Evolutionary conservation across 805 yeast species (phyloP).

Genomic region (Zygotorulaspora florentina): DNA sequence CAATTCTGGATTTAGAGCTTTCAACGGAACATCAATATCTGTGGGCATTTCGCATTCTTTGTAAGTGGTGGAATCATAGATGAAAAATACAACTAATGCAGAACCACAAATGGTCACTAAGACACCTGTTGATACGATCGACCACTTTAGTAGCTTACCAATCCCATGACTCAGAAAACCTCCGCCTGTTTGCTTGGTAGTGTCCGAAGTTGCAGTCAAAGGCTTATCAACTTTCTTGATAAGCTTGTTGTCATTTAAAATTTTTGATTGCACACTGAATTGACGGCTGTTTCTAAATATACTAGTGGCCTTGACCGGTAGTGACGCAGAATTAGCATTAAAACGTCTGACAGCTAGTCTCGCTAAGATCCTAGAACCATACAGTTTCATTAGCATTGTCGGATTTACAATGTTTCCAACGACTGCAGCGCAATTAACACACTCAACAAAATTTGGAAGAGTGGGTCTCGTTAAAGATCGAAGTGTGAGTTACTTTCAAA

Average conservation of each 20-base stretch:
- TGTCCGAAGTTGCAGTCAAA: background rate
- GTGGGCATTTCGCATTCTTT: conserved; percentile 39
- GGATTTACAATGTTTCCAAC: background rate
- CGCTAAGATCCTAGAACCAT: conserved; percentile 1
- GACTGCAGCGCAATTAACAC: no score
- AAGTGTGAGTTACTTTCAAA: no score
- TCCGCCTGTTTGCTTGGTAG: background rate
- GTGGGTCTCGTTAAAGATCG: no score
- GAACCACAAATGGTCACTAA: conserved; percentile 41
- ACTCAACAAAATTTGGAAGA: no score
- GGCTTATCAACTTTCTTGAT: conserved; percentile 1
- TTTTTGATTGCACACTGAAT: conserved; percentile 2
- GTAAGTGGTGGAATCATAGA: conserved; percentile 68
- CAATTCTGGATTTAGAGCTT: conserved; percentile 49
- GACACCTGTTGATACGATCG: conserved; percentile 40
- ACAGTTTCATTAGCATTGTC: conserved; percentile 3
- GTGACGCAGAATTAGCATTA: background rate
- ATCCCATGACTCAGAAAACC: conserved; percentile 18
- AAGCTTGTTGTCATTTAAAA: conserved; percentile 5
- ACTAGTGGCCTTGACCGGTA: background rate
- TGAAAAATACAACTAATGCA: conserved; percentile 48
- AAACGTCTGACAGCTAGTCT: background rate
- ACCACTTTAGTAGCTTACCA: conserved; percentile 34
- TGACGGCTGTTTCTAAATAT: conserved; percentile 2
- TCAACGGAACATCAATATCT: conserved; percentile 46